These are phyloP conservation scores for Pseudogymnoascus sp. DNA, from an alignment of 2,329 filamentous ascomycete species.

Conservation along the genomic window DNA sequence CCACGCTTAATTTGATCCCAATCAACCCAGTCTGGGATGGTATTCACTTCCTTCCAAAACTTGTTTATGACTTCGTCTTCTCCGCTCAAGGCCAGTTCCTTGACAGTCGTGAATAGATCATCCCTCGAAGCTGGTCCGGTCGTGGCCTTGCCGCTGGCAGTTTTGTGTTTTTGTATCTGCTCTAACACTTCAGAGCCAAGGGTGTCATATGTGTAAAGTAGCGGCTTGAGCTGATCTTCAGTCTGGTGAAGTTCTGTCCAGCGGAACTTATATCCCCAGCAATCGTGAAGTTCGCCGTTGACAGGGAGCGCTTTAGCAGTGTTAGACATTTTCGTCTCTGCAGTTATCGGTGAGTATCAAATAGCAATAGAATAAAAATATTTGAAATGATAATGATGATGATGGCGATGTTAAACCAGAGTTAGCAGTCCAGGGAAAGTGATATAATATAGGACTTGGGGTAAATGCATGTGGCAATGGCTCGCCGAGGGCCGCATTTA, in stretches of 20 bases:
- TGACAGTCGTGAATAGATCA: slow-evolving; percentile 59
- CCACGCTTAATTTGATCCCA: slow-evolving; percentile 69
- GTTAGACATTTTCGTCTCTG: neutral
- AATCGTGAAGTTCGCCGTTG: neutral
- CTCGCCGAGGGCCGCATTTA: neutral
- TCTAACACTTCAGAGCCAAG: slow-evolving; percentile 61
- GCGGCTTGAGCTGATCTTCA: slow-evolving; percentile 49
- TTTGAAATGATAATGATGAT: neutral
- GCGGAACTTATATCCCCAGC: slow-evolving; percentile 63
- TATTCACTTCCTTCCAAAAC: slow-evolving; percentile 62
- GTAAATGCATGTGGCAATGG: neutral
- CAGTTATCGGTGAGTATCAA: neutral
- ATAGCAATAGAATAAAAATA: neutral
- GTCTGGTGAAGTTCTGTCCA: slow-evolving; percentile 61
- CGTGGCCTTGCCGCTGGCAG: slow-evolving; percentile 33
- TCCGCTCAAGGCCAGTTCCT: slow-evolving; percentile 42
- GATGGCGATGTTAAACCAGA: neutral
- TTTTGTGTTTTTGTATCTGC: slow-evolving; percentile 36
- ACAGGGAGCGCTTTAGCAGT: neutral
- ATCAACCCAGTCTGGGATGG: slow-evolving; percentile 67
- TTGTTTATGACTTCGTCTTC: slow-evolving; percentile 47
- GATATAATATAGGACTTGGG: neutral
- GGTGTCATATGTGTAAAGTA: slow-evolving; percentile 62
- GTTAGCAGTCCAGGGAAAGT: neutral
- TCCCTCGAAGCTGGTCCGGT: slow-evolving; percentile 31